Conservation (phyloP, 495 filamentous ascomycete genomes). For the Daldinia vernicosa region DNA sequence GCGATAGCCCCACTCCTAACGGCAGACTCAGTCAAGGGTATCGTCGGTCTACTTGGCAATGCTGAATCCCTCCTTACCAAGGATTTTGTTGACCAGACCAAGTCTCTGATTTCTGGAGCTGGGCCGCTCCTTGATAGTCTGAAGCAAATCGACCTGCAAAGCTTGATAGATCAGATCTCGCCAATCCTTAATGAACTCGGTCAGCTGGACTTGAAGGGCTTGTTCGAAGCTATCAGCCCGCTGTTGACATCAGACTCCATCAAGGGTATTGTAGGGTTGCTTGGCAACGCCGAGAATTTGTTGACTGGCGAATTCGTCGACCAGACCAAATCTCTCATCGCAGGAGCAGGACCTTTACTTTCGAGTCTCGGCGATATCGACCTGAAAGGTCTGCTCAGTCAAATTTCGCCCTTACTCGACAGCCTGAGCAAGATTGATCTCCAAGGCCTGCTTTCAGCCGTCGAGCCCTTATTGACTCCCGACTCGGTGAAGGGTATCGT, state of each 20-base stretch:
- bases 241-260: slow-evolving; percentile 51
- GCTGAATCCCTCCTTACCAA: slow-evolving; percentile 52
- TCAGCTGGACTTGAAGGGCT: slow-evolving; percentile 40
- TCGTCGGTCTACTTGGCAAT: slow-evolving; percentile 49
- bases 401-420: slow-evolving; percentile 45
- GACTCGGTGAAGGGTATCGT: slow-evolving; percentile 53
- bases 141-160: slow-evolving; percentile 48
- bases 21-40: slow-evolving; percentile 50
- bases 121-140: slow-evolving; percentile 50
- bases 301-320: slow-evolving; percentile 56
- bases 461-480: slow-evolving; percentile 48
- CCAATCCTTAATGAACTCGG: slow-evolving; percentile 51
- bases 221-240: slow-evolving; percentile 42
- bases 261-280: slow-evolving; percentile 51
- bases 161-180: slow-evolving; percentile 45
- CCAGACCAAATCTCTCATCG: slow-evolving; percentile 49
- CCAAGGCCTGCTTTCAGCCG: slow-evolving; percentile 37
- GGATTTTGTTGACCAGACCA: slow-evolving; percentile 30
- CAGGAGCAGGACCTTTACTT: slow-evolving; percentile 47
- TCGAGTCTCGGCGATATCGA: slow-evolving; percentile 48
- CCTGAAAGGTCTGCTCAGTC: slow-evolving; percentile 43
- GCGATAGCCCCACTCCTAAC: slow-evolving; percentile 47
- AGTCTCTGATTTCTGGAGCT: slow-evolving; percentile 50
- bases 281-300: slow-evolving; percentile 54
- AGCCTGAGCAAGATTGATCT: slow-evolving; percentile 45